Percentiles rank a stretch among this genome's conserved stretches.
Evolutionary conservation across 73 alveolate species (phyloP).

Genomic region (Tetrahymena malaccensis): DNA sequence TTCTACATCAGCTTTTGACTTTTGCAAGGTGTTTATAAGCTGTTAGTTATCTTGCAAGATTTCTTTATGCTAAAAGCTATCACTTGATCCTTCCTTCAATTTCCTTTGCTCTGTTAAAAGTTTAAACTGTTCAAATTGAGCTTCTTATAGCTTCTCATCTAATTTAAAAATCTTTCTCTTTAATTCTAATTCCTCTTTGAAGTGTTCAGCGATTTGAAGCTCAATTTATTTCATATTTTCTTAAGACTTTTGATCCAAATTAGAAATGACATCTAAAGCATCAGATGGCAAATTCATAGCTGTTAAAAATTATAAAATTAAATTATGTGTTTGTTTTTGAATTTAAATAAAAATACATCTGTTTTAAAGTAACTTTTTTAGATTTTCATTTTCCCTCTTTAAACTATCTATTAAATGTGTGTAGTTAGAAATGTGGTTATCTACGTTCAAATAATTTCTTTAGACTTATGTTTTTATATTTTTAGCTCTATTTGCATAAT

Average conservation of each 20-base stretch:
- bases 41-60: neutral
- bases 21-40: neutral
- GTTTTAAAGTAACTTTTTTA: neutral
- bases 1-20: neutral
- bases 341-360: neutral
- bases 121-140: neutral
- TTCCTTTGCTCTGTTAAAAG: neutral
- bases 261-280: neutral
- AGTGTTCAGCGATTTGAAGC: neutral
- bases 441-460: constrained; percentile 89
- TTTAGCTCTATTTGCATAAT: constrained; percentile 99
- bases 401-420: constrained; percentile 83
- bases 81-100: neutral
- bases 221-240: neutral
- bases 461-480: constrained; percentile 92
- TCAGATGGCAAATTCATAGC: neutral
- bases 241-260: neutral
- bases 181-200: neutral
- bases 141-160: neutral
- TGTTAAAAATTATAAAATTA: too few relatives aligned
- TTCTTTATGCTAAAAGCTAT: neutral
- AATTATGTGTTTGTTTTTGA: neutral
- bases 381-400: constrained; percentile 61
- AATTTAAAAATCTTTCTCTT: neutral
- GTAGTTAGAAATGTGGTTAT: constrained; percentile 94